A percentile compares a stretch with the other conserved stretches of the same genome.
Conservation (phyloP, 2,329 filamentous ascomycete species). For the Huntiella savannae region DNA sequence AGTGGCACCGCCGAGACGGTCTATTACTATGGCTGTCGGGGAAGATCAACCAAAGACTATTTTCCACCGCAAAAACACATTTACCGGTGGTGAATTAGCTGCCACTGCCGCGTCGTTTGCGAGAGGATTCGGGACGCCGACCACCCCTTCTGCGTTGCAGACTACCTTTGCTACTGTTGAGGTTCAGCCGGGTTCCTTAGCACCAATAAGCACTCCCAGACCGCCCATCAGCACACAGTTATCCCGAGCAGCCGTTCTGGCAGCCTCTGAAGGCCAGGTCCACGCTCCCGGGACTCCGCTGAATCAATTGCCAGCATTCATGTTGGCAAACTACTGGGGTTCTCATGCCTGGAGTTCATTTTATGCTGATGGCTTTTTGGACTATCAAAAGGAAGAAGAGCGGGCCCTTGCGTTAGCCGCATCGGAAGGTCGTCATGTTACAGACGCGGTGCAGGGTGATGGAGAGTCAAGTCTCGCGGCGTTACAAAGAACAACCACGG, state of each 20-base stretch:
- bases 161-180: constrained; percentile 19
- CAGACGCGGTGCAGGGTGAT: constrained; percentile 1
- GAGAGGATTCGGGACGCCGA: constrained; percentile 3
- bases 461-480: background rate
- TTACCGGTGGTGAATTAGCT: constrained; percentile 21
- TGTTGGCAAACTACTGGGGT: constrained; percentile 89
- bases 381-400: constrained; percentile 11
- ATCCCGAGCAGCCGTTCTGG: constrained; percentile 66
- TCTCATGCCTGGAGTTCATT: constrained; percentile 52
- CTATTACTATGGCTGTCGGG: constrained; percentile 31
- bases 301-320: constrained; percentile 58
- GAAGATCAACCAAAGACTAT: constrained; percentile 42
- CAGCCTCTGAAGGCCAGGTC: constrained; percentile 58
- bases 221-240: constrained; percentile 70
- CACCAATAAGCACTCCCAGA: constrained; percentile 64
- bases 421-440: constrained; percentile 7
- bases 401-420: constrained; percentile 7
- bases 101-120: constrained; percentile 21
- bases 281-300: constrained; percentile 35
- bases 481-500: constrained; percentile 12
- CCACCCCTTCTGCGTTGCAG: background rate
- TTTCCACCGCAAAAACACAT: constrained; percentile 63
- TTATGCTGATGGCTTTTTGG: constrained; percentile 16
- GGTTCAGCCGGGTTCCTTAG: constrained; percentile 42
- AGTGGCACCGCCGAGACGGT: constrained; percentile 28